Base-by-base conservation (phyloP, 192 early-diverging fungal genomes). In the Coemansia sp. region DNA sequence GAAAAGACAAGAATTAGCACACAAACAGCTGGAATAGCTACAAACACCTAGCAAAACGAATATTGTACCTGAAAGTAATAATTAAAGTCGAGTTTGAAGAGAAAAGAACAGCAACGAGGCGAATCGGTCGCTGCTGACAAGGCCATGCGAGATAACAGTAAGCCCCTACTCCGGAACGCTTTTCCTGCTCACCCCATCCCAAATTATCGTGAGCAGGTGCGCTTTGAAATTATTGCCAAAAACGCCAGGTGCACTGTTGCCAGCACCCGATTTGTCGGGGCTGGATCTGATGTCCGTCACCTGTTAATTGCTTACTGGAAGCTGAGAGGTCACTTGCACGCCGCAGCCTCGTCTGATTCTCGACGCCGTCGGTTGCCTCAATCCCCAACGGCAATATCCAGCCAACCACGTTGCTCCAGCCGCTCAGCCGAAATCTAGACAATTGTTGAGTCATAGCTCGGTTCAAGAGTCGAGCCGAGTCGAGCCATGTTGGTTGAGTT, bases 141-240 rank as follows among this genome's bases (percentile, higher is more conserved):
- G 32, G 32, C 32, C 32, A 35, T 35, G 32, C 32, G 32, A 35
- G 32, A 35, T 35, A 35, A 35, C 32, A 35, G 32, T 35, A 35
- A 35, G 41, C 51, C 51, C 51, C 51, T 53, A 53, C 51, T 53
- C 51, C 51, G 51, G 51, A 53, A 53, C 23, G 14, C 58, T 37
- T 14, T 29, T 45, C 38, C 32, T 29, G 58, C n/a, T 18, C n/a
- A 24, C 20, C 20, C 49, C 49, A 50, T 53, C 23, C 23, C 41
- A n/a, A 45, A 45, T 45, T 45, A 45, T 4, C 16, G 41, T 45
- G 14, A 45, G 14, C 41, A 45, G 9, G 9, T 45, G 41, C 11
- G 41, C 16, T 45, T 45, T n/a, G 41, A 13, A 13, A 16, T 45
- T 45, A n/a, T 45, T 35, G 32, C 32, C 32, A 35, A 35, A 35